These are phyloP conservation scores for Fusarium pilosicola DNA, from an alignment of 2,329 filamentous ascomycete genomes.

Conservation along the genomic window DNA sequence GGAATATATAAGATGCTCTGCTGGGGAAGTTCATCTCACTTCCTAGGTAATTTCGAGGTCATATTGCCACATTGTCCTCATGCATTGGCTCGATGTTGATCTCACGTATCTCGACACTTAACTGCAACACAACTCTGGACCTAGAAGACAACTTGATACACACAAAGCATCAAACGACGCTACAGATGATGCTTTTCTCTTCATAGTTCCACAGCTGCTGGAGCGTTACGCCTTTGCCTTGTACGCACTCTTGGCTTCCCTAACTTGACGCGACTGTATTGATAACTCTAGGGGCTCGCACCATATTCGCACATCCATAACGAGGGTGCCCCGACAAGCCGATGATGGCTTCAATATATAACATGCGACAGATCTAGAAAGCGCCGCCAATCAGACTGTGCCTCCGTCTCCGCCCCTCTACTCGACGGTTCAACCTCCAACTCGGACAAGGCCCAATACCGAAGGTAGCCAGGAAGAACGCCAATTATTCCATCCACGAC, in stretches of 20 bases:
- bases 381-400: no score
- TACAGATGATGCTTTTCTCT: accelerated
- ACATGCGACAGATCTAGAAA: no score
- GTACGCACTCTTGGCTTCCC: no score
- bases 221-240: accelerated
- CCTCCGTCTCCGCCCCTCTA: accelerated
- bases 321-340: accelerated
- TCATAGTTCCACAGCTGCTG: accelerated
- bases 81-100: accelerated
- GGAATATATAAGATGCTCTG: accelerated
- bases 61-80: accelerated
- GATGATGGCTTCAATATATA: accelerated
- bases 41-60: accelerated
- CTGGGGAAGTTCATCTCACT: accelerated
- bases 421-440: neutral
- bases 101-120: accelerated
- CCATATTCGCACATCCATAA: accelerated
- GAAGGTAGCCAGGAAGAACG: accelerated
- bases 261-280: neutral
- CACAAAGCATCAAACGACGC: accelerated
- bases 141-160: accelerated
- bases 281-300: neutral
- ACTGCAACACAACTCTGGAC: accelerated
- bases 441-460: neutral
- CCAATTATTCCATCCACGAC: accelerated